These are phyloP conservation scores for Wickerhamiella pararugosa DNA, from an alignment of 1,139 yeast genomes.

Conservation along the genomic window DNA sequence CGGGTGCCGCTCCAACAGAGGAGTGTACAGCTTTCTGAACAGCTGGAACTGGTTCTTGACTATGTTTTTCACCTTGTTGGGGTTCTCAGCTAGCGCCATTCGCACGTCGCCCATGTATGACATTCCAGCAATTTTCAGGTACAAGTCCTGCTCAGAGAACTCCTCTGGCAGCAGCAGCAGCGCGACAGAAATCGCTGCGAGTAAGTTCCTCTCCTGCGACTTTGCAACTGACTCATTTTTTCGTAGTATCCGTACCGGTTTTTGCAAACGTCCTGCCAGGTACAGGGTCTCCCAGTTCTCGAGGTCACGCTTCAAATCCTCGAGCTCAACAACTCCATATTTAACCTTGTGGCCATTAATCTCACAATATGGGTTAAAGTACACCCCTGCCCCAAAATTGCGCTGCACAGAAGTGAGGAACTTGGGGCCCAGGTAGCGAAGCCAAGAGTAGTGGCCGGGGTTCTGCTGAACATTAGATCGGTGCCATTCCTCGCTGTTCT, in stretches of 20 bases:
- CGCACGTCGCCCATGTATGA: conserved; percentile 89
- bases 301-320: conserved; percentile 48
- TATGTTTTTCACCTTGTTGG: conserved; percentile 72
- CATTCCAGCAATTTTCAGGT: conserved; percentile 59
- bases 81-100: conserved; percentile 78
- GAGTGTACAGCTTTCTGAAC: conserved; percentile 59
- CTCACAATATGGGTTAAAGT: conserved; percentile 78
- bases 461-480: conserved; percentile 46
- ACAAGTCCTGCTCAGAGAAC: conserved; percentile 52
- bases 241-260: conserved; percentile 64
- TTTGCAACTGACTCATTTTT: conserved; percentile 19
- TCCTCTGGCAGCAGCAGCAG: conserved; percentile 38
- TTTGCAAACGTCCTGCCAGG: conserved; percentile 84
- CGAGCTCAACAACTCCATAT: conserved; percentile 69
- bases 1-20: conserved; percentile 33
- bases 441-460: conserved; percentile 61
- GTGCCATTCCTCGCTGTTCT: conserved; percentile 64
- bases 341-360: conserved; percentile 53
- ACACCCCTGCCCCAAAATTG: conserved; percentile 71
- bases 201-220: conserved; percentile 52
- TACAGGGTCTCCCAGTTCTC: conserved; percentile 74
- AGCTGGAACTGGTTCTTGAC: conserved; percentile 58
- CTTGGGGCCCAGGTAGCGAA: conserved; percentile 46
- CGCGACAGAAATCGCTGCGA: conserved; percentile 67
- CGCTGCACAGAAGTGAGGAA: conserved; percentile 46